Evolutionary conservation across 768 basidiomycete species (phyloP).

Genomic region (Panus rudis): DNA sequence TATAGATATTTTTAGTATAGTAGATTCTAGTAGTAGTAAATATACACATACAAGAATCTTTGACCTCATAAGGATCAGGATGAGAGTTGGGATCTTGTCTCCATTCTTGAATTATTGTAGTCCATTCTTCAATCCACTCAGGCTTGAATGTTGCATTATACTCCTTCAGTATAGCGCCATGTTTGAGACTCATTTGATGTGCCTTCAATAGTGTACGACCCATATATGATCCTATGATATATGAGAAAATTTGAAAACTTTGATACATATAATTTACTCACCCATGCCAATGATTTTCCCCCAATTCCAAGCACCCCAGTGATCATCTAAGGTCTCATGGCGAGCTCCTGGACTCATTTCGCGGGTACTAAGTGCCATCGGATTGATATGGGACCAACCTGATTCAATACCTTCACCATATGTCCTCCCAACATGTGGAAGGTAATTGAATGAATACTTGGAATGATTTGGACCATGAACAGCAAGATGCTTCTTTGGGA

Average conservation of each 20-base stretch:
- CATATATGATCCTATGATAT: background rate
- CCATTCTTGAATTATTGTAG: slow-evolving; percentile 7
- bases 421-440: slow-evolving; percentile 9
- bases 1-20: background rate
- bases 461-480: slow-evolving; percentile 23
- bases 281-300: slow-evolving; percentile 18
- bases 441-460: slow-evolving; percentile 23
- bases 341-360: slow-evolving; percentile 13
- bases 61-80: slow-evolving; percentile 15
- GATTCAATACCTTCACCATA: slow-evolving; percentile 22
- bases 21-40: background rate
- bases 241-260: slow-evolving; percentile 4
- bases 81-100: background rate
- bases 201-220: background rate
- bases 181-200: background rate
- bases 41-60: slow-evolving; percentile 3
- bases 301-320: slow-evolving; percentile 27
- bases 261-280: slow-evolving; percentile 3
- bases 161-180: background rate
- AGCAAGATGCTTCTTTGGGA: slow-evolving; percentile 29
- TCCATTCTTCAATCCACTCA: slow-evolving; percentile 1
- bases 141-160: background rate
- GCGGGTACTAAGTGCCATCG: slow-evolving; percentile 2
- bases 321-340: slow-evolving; percentile 12
- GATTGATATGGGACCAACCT: slow-evolving; percentile 12